Evolutionary conservation across 2,329 filamentous ascomycete genomes (phyloP).

Genomic region (Fusarium ambrosium): DNA sequence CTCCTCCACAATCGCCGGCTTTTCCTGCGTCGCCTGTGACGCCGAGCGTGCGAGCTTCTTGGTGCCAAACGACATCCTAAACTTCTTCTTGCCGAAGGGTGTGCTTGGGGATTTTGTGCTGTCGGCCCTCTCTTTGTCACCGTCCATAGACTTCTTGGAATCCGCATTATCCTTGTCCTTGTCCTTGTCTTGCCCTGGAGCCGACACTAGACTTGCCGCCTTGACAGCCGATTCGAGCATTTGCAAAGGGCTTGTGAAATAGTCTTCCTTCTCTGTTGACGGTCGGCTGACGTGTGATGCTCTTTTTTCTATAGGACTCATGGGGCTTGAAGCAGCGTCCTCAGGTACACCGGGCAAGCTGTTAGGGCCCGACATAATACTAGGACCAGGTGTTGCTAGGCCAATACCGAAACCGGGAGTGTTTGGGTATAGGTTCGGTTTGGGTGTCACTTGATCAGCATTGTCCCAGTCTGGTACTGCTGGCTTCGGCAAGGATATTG

Average conservation of each 20-base stretch:
- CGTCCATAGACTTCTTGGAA: conserved; percentile 64
- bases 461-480: conserved; percentile 54
- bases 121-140: conserved; percentile 60
- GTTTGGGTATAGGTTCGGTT: conserved; percentile 74
- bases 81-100: conserved; percentile 89
- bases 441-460: conserved; percentile 67
- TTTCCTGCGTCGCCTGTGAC: conserved; percentile 72
- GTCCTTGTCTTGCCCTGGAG: conserved; percentile 45
- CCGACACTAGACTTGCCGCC: conserved; percentile 61
- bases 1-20: conserved; percentile 80
- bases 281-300: conserved; percentile 69
- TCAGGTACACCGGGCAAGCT: conserved; percentile 64
- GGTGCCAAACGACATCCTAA: conserved; percentile 84
- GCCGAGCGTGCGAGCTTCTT: conserved; percentile 85
- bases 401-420: conserved; percentile 86
- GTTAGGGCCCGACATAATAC: conserved; percentile 41
- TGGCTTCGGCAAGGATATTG: conserved; percentile 64
- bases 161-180: conserved; percentile 59
- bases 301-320: conserved; percentile 67
- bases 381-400: conserved; percentile 74
- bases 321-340: conserved; percentile 57
- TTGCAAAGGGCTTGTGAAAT: conserved; percentile 77
- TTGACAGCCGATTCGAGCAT: conserved; percentile 63
- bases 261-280: conserved; percentile 79
- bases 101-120: conserved; percentile 71